Base-by-base conservation (phyloP, 352 stramenopile genomes). In the Phytophthora hibernalis region DNA sequence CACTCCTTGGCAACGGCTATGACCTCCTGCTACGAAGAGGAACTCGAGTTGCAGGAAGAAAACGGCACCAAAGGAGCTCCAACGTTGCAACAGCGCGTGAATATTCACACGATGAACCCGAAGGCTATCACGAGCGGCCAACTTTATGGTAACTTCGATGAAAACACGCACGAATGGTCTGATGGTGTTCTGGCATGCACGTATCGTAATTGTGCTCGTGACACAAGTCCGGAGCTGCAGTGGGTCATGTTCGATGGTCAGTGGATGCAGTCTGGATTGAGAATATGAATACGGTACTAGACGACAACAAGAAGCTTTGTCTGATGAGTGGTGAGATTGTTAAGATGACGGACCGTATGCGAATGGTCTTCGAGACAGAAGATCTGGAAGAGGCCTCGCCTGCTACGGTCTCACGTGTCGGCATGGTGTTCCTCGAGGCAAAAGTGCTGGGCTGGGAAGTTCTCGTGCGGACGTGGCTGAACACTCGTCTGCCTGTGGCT, bases 311-410 rank as follows among this genome's bases (percentile, higher is more conserved):
- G 72, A 97, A 98, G 72, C 80, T 98, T 5, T 98, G 93, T 43
- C 70, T 98, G 7, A 98, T 98, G 91, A 96, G 85, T 51, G 94
- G 94, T 6, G 94, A 98, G 67, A 98, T 98, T 66, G 94, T 98
- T 24, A 96, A 95, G 22, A 98, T 98, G 94, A 97, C 87, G 8
- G 90, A 97, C 16, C 77, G 85, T 8, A 98, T 98, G 93, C 89
- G 84, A n/a, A 98, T 98, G 90, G 97, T 98, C 69, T 98, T 98
- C 61, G 94, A 98, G 68, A 95, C 93, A 0, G 95, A 98, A 64
- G 93, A 98, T 51, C 76, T 98, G 0, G 85, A 93, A 55, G 86
- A 93, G 35, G 90, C 90, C 1, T 95, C 84, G 0, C 89, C 87
- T 6, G 94, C 94, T 13, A 98, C 94, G 0, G 93, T 98, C 26